phyloP scores from a whole-genome alignment of 116 monocot genomes.

The Thalassia testudinum region DNA sequence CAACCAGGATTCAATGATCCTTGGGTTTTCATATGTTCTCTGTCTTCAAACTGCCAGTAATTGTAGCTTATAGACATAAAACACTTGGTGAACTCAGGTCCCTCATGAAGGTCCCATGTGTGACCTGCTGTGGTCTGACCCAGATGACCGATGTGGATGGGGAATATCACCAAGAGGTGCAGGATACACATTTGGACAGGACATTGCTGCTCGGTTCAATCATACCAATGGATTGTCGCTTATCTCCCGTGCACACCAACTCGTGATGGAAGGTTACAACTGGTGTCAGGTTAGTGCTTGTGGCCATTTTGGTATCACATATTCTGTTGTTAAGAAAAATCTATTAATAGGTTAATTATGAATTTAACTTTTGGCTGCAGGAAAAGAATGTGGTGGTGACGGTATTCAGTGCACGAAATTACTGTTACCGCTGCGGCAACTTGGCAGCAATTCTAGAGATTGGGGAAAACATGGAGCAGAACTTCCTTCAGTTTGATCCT shows the following conservation, averaged over 20 bases:
- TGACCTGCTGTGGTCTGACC: conserved; percentile 99
- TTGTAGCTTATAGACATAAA: too few species aligned
- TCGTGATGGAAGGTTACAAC: conserved; percentile 97
- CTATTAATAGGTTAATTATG: too few species aligned
- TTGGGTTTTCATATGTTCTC: too few species aligned
- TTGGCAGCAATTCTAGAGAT: conserved; percentile 98
- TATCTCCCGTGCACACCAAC: conserved; percentile 85
- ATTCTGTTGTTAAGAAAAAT: too few species aligned
- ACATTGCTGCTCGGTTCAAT: conserved; percentile 86
- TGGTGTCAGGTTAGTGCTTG: conserved; percentile 63
- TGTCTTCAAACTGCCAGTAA: too few species aligned
- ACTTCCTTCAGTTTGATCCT: conserved; percentile 95
- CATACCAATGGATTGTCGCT: conserved; percentile 80
- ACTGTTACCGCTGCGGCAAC: conserved; percentile 97
- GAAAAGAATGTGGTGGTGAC: conserved; percentile 94
- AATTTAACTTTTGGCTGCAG: conserved; percentile 23
- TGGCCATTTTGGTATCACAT: too few species aligned
- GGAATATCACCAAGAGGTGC: conserved; percentile 89
- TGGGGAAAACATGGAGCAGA: conserved; percentile 94
- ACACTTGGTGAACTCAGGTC: conserved; percentile 25
- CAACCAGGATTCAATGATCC: too few species aligned
- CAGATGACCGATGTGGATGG: conserved; percentile 93
- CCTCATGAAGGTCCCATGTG: conserved; percentile 99
- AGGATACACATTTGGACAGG: conserved; percentile 94
- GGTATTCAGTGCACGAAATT: conserved; percentile 96